Base-by-base conservation (phyloP, 169 alveolate genomes). In the Plasmodium relictum region DNA sequence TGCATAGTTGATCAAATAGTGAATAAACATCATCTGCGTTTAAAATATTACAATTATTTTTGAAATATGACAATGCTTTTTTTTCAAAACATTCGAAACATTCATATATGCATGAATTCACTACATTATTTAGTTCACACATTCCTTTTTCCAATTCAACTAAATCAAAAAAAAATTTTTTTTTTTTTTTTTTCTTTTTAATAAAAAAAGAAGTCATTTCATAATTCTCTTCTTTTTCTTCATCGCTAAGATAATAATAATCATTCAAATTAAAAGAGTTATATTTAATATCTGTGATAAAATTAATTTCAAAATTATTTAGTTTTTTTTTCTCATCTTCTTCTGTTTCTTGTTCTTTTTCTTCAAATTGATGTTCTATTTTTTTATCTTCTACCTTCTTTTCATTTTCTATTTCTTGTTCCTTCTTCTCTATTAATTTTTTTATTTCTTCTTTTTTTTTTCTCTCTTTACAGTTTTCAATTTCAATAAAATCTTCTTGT, bases 191-290 rank as follows among this genome's bases (percentile, higher is more conserved):
- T 42, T 73, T 45, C 14, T 63, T 56, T 56, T 78, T 78, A 48
- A 78, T 66, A 42, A 78, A 78, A 78, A 78, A 78, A 41, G 89
- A 59, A 8, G 70, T 78, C n/a, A 78, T 78, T 78, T 78, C 89
- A 56, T 65, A 78, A 50, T 78, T 65, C 8, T 63, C 88, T 26
- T 73, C 70, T 37, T 59, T 62, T 7, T 61, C 88, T 22, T 69
- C 89, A 41, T 78, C 66, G n/a, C 50, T 62, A n/a, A 18, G 69
- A 48, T 26, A 45, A 78, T 78, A 78, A n/a, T 24, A 63, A 44
- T 78, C 62, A 31, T 78, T 65, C 54, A 48, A 24, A 37, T 78
- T 68, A 48, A 78, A 50, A 6, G 76, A 62, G 70, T 58, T 78
- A 63, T 48, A 39, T 18, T 65, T 78, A 20, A 69, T 42, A 37